Percentiles rank a stretch among this genome's conserved stretches.
These are phyloP conservation scores for Aspergillus cristatus DNA, from an alignment of 495 filamentous ascomycete species.

Conservation along the genomic window DNA sequence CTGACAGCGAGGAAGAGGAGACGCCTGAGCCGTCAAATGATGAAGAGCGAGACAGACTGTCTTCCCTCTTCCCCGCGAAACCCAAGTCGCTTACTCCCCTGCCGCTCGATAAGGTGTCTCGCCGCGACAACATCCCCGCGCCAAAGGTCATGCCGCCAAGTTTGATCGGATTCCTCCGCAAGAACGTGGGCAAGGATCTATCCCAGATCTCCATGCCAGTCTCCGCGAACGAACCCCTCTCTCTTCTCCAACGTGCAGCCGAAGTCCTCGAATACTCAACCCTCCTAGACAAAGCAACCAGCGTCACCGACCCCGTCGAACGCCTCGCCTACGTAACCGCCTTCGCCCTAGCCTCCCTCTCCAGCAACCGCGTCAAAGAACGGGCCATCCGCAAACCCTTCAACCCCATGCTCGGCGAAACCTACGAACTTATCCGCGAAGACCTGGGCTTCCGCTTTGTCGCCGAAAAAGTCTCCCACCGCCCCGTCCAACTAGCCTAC, in stretches of 20 bases:
- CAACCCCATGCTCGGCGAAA: slow-evolving; percentile 95
- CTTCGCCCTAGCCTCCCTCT: slow-evolving; percentile 80
- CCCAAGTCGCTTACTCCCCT: slow-evolving; percentile 72
- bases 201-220: slow-evolving; percentile 96
- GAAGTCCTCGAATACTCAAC: slow-evolving; percentile 85
- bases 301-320: slow-evolving; percentile 49
- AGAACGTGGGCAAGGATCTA: slow-evolving; percentile 96
- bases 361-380: slow-evolving; percentile 70
- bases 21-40: slow-evolving; percentile 27
- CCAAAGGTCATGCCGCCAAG: slow-evolving; percentile 75
- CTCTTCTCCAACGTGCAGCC: slow-evolving; percentile 74
- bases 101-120: slow-evolving; percentile 54
- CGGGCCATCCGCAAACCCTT: slow-evolving; percentile 94
- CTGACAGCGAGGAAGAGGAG: slow-evolving; percentile 53
- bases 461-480: slow-evolving; percentile 87
- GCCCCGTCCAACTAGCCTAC: slow-evolving; percentile 84
- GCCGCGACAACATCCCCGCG: slow-evolving; percentile 62
- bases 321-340: slow-evolving; percentile 77
- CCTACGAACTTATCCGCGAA: slow-evolving; percentile 84
- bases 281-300: slow-evolving; percentile 66
- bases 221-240: slow-evolving; percentile 88
- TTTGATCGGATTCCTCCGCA: slow-evolving; percentile 86
- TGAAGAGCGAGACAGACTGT: slow-evolving; percentile 31
- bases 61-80: slow-evolving; percentile 57
- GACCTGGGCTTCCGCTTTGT: slow-evolving; percentile 84